Evolutionary conservation across 2,329 filamentous ascomycete genomes (phyloP).

Genomic region (Colletotrichum musae): DNA sequence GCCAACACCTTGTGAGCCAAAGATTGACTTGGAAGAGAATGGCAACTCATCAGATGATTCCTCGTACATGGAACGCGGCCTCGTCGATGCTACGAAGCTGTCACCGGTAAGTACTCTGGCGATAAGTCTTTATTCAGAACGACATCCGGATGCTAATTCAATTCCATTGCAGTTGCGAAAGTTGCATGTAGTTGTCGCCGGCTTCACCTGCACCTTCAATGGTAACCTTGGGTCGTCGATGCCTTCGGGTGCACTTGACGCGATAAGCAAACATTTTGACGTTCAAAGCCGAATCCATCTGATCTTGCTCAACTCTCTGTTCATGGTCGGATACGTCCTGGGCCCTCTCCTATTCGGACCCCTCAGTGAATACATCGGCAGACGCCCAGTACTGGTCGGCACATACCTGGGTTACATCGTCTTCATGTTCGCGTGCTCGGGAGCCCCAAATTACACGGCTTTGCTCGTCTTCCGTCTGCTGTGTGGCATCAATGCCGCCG

Average conservation of each 20-base stretch:
- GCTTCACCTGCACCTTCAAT: constrained; percentile 55
- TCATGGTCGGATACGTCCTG: constrained; percentile 54
- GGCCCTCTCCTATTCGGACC: constrained; percentile 53
- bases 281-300: constrained; percentile 47
- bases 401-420: constrained; percentile 52
- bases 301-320: constrained; percentile 53
- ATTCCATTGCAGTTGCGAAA: constrained; percentile 44
- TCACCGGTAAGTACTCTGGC: constrained; percentile 44
- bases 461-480: constrained; percentile 59
- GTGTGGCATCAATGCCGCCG: constrained; percentile 51
- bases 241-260: constrained; percentile 54
- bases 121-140: background rate
- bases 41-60: constrained; percentile 42
- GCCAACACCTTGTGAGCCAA: background rate
- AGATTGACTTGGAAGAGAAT: constrained; percentile 19
- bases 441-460: constrained; percentile 57
- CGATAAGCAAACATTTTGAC: constrained; percentile 49
- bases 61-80: background rate
- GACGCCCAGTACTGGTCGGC: constrained; percentile 51
- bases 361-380: constrained; percentile 53
- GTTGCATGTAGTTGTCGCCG: constrained; percentile 52
- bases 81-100: constrained; percentile 50
- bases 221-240: constrained; percentile 55
- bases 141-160: background rate
- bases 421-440: constrained; percentile 54